Base-by-base conservation (phyloP, 2,329 filamentous ascomycete species). In the Atkinsonella texensis region DNA sequence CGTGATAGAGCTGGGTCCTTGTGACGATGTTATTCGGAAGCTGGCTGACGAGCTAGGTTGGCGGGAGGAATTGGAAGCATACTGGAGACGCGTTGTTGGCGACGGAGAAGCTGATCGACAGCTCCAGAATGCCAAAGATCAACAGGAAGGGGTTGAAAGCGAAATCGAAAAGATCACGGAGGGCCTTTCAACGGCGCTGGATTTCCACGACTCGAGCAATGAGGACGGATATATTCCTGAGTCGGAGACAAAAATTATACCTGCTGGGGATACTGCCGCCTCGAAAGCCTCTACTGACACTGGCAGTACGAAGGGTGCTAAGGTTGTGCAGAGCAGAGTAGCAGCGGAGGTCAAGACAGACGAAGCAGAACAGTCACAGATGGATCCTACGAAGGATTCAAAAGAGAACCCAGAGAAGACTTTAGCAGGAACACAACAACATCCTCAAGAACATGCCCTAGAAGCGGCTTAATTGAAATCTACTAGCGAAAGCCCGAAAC, bases 11-110 rank as follows among this genome's bases (percentile, higher is more conserved):
- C 72, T 97, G 2, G 89, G 85, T 1, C 83, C 89, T 59, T 96
- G 90, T 64, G 91, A 98, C 65, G 73, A 74, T 0, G 89, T 89
- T 0, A 84, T 97, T 1, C 76, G 85, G 50, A 82, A 80, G 64
- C 73, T 98, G 38, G 90, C 91, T 1, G 75, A 84, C 56, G 83
- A 83, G 31, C 75, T 95, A 43, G 91, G 89, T 1, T 98, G 93
- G 93, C 68, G 78, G 9, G 81, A 88, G 2, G 91, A 97, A 62
- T 72, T 98, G 15, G 88, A 96, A 63, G 67, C 64, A 3, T 60
- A 87, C 49, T 97, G 89, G 89, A 74, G 80, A 20, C 68, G 70
- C 45, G 77, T 84, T 0, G 84, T 86, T 8, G 80, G 85, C 4
- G 71, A 82, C 23, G 70, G 77, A 55, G 74, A 81, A 59, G 76